Evolutionary conservation across 2,329 filamentous ascomycete species (phyloP).

Genomic region (Fusarium sp.): DNA sequence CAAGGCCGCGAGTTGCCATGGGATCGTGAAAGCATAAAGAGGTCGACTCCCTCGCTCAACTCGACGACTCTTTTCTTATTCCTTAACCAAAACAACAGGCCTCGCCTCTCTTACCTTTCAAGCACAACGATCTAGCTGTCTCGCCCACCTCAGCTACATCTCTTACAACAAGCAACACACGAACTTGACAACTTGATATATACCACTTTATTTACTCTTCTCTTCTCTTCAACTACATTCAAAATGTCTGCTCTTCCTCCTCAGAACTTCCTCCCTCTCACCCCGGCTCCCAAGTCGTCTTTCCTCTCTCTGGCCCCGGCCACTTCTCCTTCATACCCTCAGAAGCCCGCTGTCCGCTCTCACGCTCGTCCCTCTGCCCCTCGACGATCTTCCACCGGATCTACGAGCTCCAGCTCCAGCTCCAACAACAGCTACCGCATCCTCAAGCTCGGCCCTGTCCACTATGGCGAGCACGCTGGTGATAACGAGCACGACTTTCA

Average conservation of each 20-base stretch:
- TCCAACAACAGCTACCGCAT: slow-evolving; percentile 63
- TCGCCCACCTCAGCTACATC: slow-evolving; percentile 47
- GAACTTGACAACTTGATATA: slow-evolving; percentile 17
- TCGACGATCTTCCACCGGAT: slow-evolving; percentile 66
- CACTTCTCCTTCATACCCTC: slow-evolving; percentile 70
- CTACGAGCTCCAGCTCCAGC: slow-evolving; percentile 53
- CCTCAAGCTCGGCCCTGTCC: slow-evolving; percentile 76
- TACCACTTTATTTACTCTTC: neutral
- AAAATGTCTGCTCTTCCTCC: slow-evolving; percentile 48
- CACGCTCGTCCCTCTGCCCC: slow-evolving; percentile 47
- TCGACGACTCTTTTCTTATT: slow-evolving; percentile 18
- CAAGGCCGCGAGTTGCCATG: slow-evolving; percentile 14
- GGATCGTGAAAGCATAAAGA: slow-evolving; percentile 49
- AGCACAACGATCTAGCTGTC: slow-evolving; percentile 40
- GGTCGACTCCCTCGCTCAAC: slow-evolving; percentile 46
- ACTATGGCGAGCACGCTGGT: slow-evolving; percentile 73
- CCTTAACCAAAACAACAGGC: slow-evolving; percentile 40
- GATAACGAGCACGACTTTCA: slow-evolving; percentile 71
- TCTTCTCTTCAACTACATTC: slow-evolving; percentile 19
- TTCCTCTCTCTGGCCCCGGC: slow-evolving; percentile 74
- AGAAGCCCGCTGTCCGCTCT: slow-evolving; percentile 54
- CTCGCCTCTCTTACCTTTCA: slow-evolving; percentile 29
- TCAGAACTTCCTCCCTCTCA: slow-evolving; percentile 50
- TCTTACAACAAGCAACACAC: slow-evolving; percentile 10
- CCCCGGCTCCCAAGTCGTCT: slow-evolving; percentile 44